Evolutionary conservation across 768 basidiomycete species (phyloP), one percentile per base, ranked within the genome.

Genomic region (Lepiota brunneoincarnata): DNA sequence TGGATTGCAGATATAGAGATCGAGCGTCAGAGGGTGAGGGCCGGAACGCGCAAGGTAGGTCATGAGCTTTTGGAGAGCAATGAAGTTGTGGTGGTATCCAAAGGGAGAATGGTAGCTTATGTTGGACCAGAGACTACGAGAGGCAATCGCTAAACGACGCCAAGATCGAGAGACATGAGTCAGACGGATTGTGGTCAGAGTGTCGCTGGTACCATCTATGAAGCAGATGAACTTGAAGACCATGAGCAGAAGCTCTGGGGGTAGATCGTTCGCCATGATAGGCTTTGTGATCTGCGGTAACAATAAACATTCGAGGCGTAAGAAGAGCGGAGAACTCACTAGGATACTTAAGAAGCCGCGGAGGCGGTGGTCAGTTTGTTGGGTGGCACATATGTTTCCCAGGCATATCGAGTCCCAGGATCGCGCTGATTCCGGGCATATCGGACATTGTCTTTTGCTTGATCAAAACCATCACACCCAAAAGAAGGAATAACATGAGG

Each of bases 201-300:
- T 53, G 31, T 58, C 51, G 34, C 24, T 46, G 28, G 28, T 35
- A 24, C 41, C 37, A 35, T 38, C 28, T 15, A 11, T 53, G 28
- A 49, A 49, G 37, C 51, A 54, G 49, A 40, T 35, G 40, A 43
- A 39, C n/a, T 38, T 50, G 35, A 58, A 58, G 20, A 58, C 53
- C 40, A 53, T 52, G 36, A 48, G 31, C 17, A 58, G 45, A 39
- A 58, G 45, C 36, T 58, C 56, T 4, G 56, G 47, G 2, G 56
- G 49, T 9, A 58, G 31, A 11, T 38, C 24, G 23, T 48, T 18
- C 31, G 48, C 41, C 35, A 28, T 18, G 26, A 12, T 18, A 17
- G 37, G 0, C n/a, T n/a, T 51, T 9, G 17, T 17, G 40, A 43
- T 51, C 51, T 52, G 15, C 12, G 23, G 21, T 11, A 20, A 28